Evolutionary conservation across 805 yeast species (phyloP), one percentile per base, ranked within the genome.

Genomic region (Nakazawaea siamensis): DNA sequence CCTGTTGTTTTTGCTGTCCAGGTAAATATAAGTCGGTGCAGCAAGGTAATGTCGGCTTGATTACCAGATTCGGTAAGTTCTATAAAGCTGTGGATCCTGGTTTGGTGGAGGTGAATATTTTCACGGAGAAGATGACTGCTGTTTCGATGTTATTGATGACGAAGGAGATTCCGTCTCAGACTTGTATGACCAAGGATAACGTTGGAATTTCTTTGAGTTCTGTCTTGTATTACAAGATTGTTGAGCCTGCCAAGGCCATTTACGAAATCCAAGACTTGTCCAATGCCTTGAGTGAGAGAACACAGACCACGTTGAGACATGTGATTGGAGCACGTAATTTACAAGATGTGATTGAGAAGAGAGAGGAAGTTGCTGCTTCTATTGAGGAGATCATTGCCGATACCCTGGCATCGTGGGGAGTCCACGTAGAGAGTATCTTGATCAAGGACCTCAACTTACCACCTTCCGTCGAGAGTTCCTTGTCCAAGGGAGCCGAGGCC

Each of bases 401-500:
- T 41, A 73, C 83, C 9, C 84, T 82, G 4, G 58, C 61, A 24
- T 72, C 66, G 39, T 79, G 87, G 87, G 87, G 87, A 48, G 82
- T 77, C 24, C 62, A 64, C 41, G 70, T 79, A 40, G 86, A 79
- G 54, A 66, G 77, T 34, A 75, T 79, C 41, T 62, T 79, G 44
- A 78, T 79, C 51, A 79, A 79, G 58, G 86, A 79, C 52, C 62
- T 79, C 48, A 57, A 59, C 15, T 62, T 79, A 43, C 76, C 77
- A 9, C 51, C 56, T 9, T 64, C 65, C 25, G 78, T 79, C 31
- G 72, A 78, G 33, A 59, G 66, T 33, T 72, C 84, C 3, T 61
- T 79, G 45, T 73, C 84, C 3, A 75, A 73, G 68, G 86, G 85
- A 13, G 83, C 87, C 13, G 82, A 80, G 61, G 78, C 83, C 27